phyloP scores from a whole-genome alignment of 139 green algal genomes.

The Tetraselmis striata region DNA sequence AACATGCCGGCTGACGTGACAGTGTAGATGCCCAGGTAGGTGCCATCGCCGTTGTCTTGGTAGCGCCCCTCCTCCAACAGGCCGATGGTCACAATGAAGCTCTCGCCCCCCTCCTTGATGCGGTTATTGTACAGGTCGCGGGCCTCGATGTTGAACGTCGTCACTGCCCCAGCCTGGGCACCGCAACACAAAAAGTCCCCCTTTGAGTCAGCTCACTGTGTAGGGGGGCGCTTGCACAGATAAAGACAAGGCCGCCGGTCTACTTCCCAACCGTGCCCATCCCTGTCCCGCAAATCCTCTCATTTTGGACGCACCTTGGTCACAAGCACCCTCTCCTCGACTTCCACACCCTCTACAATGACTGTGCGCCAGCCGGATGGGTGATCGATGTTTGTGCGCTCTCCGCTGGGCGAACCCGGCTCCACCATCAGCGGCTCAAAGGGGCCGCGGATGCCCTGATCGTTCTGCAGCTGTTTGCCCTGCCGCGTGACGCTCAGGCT shows the following conservation, averaged over 20 bases:
- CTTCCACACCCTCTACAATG: neutral
- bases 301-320: too few species aligned
- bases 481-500: neutral
- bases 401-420: neutral
- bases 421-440: neutral
- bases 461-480: neutral
- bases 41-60: constrained; percentile 9
- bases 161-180: neutral
- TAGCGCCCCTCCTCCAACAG: neutral
- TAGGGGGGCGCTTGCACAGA: too few species aligned
- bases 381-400: neutral
- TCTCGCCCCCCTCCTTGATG: neutral
- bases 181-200: too few species aligned
- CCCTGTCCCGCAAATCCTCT: too few species aligned
- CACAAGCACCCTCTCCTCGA: neutral
- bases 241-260: too few species aligned
- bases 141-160: constrained; percentile 4
- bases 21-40: neutral
- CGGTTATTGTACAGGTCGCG: neutral
- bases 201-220: too few species aligned
- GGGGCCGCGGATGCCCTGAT: constrained; percentile 2
- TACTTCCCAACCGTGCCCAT: too few species aligned
- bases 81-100: neutral
- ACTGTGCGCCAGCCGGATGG: neutral
- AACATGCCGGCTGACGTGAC: neutral